These are phyloP conservation scores for Blastocystis sp. DNA, from an alignment of 352 stramenopile genomes.

Conservation along the genomic window DNA sequence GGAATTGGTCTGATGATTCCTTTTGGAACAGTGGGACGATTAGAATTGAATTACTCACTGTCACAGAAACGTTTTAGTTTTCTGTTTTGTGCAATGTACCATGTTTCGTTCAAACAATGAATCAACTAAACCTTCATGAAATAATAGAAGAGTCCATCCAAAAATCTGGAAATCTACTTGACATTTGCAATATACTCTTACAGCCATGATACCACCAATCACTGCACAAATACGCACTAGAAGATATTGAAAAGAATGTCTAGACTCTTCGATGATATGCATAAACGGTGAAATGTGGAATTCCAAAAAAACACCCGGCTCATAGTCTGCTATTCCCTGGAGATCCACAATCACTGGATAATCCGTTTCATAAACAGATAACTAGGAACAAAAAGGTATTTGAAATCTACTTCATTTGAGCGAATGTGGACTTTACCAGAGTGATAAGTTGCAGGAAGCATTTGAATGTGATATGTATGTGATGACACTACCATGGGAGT, in stretches of 20 bases:
- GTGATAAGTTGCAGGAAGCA: constrained; percentile 9
- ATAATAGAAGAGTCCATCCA: constrained; percentile 37
- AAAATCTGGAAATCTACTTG: constrained; percentile 4
- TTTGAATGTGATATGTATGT: constrained; percentile 19
- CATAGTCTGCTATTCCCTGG: neutral
- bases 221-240: constrained; percentile 80
- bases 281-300: constrained; percentile 86
- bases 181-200: constrained; percentile 13
- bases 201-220: constrained; percentile 78
- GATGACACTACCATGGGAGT: constrained; percentile 1
- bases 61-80: constrained; percentile 43
- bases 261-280: constrained; percentile 76
- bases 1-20: constrained; percentile 53
- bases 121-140: constrained; percentile 5
- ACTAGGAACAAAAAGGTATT: neutral
- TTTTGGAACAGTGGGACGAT: constrained; percentile 21
- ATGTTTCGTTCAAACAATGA: constrained; percentile 36
- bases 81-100: constrained; percentile 36
- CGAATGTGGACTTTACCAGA: neutral
- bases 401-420: constrained; percentile 7
- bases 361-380: constrained; percentile 48
- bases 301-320: constrained; percentile 83
- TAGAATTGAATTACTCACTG: constrained; percentile 45
- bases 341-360: neutral
- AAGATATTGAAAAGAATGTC: constrained; percentile 77